These are phyloP conservation scores for Drechslerella stenobrocha DNA, from an alignment of 2,329 filamentous ascomycete genomes.

Conservation along the genomic window DNA sequence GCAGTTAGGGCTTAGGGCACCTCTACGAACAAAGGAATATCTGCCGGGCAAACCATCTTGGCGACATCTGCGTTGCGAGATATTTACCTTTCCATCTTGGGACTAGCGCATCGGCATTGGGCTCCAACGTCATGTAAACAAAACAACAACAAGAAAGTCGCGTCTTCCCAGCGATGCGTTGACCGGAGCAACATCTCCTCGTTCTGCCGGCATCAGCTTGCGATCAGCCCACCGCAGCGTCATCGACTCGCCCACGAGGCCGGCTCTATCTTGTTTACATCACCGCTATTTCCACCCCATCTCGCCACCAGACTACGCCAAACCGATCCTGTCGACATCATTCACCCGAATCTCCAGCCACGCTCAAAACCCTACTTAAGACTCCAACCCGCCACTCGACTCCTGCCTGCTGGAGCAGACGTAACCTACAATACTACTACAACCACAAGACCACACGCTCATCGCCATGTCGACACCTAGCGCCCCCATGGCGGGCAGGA, in stretches of 20 bases:
- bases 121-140: slow-evolving; percentile 43
- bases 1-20: slow-evolving; percentile 38
- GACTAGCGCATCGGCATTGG: slow-evolving; percentile 10
- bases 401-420: slow-evolving; percentile 16
- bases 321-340: neutral
- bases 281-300: neutral
- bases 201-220: slow-evolving; percentile 17
- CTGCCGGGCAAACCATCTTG: slow-evolving; percentile 3
- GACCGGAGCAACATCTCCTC: slow-evolving; percentile 34
- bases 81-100: slow-evolving; percentile 12
- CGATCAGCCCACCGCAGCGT: slow-evolving; percentile 43
- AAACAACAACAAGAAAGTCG: slow-evolving; percentile 47
- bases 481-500: slow-evolving; percentile 13
- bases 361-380: neutral
- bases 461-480: slow-evolving; percentile 12
- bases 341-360: neutral
- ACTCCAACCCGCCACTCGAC: neutral
- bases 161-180: slow-evolving; percentile 45
- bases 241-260: slow-evolving; percentile 11
- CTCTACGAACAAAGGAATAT: neutral
- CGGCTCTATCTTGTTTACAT: slow-evolving; percentile 10
- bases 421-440: slow-evolving; percentile 2
- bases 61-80: slow-evolving; percentile 15
- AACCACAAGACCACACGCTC: neutral
- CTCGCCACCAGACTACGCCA: neutral